Percentiles rank a stretch among this genome's conserved stretches.
Evolutionary conservation across 352 stramenopile genomes (phyloP).

Genomic region (Globisporangium irregulare): DNA sequence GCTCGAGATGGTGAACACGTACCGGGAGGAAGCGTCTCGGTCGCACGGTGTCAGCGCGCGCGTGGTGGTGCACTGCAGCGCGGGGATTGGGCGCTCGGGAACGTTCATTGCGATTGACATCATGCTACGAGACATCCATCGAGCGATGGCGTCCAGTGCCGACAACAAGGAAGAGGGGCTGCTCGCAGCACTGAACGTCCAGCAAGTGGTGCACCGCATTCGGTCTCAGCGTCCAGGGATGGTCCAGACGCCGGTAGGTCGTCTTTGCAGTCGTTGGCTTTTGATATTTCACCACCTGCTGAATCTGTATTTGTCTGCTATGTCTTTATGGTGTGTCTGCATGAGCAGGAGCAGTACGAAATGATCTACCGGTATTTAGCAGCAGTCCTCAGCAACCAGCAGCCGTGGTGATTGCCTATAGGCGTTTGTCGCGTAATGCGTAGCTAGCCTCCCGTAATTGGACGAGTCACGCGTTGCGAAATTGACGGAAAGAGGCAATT

Average conservation of each 20-base stretch:
- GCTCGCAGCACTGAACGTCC: slow-evolving; percentile 48
- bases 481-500: neutral
- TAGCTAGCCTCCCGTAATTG: neutral
- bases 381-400: slow-evolving; percentile 45
- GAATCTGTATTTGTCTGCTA: neutral
- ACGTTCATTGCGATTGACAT: slow-evolving; percentile 87
- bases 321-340: slow-evolving; percentile 9
- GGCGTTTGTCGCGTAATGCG: neutral
- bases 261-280: neutral
- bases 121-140: slow-evolving; percentile 53
- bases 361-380: slow-evolving; percentile 86
- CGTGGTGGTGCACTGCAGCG: slow-evolving; percentile 77
- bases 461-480: neutral
- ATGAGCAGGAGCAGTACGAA: slow-evolving; percentile 70
- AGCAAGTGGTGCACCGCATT: slow-evolving; percentile 52
- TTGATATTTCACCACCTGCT: neutral
- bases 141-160: slow-evolving; percentile 20
- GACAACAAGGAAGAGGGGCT: slow-evolving; percentile 20
- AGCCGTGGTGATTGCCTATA: slow-evolving; percentile 41
- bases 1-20: slow-evolving; percentile 64
- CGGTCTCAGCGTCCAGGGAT: slow-evolving; percentile 75
- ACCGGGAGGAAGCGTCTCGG: slow-evolving; percentile 27
- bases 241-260: slow-evolving; percentile 77
- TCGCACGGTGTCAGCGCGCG: slow-evolving; percentile 24
- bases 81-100: slow-evolving; percentile 73